Evolutionary conservation across 2,329 filamentous ascomycete genomes (phyloP), one percentile per base, ranked within the genome.

Genomic region (Colletotrichum melonis): DNA sequence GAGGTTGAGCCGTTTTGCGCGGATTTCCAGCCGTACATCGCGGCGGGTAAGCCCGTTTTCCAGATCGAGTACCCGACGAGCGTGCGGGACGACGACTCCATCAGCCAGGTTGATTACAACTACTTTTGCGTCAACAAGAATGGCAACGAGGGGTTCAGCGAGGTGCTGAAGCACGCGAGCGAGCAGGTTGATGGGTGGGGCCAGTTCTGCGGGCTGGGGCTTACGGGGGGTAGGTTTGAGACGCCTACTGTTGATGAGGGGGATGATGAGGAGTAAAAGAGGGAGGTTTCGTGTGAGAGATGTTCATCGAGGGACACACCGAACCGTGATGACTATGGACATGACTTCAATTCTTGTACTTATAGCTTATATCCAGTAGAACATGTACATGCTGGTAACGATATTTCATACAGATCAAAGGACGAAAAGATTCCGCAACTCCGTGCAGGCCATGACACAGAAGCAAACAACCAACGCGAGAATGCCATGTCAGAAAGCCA

Each of bases 1-100:
- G 71, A 78, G 35, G 77, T 79, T 52, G 78, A 75, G 62, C 76
- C 74, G 22, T 81, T 81, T 55, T 82, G 80, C 73, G 72, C 73
- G 56, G 76, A 78, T 57, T 82, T 82, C 71, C 78, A 79, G 74
- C 70, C 54, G 9, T 81, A 80, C 57, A 64, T 82, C 32, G 69
- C 76, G 11, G 75, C 75, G n/a, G 78, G 73, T 35, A 81, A 79
- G 71, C 81, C 80, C 38, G 80, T 82, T 14, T 77, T 82, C 42
- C 79, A 81, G 76, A 80, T 82, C 58, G 81, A 82, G 76, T 82
- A 82, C 46, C 80, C 80, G 24, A 77, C 74, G 8, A 81, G 79
- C 28, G 70, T 70, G 28, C 75, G 77, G 12, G 74, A 76, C 60
- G 74, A 66, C 5, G 77, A 77, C n/a, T 67, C 73, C 26, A 66